These are phyloP conservation scores for Furcasterigmium sp. DNA, from an alignment of 2,329 filamentous ascomycete genomes.

Conservation along the genomic window DNA sequence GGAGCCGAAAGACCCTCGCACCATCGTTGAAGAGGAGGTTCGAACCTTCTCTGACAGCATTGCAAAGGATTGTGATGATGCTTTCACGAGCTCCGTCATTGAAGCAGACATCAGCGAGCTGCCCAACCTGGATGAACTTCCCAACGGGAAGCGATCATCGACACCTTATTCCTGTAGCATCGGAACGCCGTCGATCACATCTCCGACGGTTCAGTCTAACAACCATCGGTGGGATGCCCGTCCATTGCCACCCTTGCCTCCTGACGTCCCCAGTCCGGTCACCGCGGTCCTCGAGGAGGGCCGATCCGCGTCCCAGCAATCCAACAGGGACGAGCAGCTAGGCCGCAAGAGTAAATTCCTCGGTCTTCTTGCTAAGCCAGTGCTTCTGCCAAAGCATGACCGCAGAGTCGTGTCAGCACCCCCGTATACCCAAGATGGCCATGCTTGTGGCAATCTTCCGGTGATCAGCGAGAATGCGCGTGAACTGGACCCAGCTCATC, in stretches of 20 bases:
- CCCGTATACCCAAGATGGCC: slow-evolving; percentile 34
- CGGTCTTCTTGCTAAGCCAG: slow-evolving; percentile 19
- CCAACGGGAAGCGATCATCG: slow-evolving; percentile 24
- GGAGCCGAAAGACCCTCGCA: slow-evolving; percentile 9
- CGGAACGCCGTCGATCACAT: slow-evolving; percentile 21
- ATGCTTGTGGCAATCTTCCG: slow-evolving; percentile 34
- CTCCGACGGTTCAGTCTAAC: slow-evolving; percentile 19
- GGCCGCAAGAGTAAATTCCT: not conserved
- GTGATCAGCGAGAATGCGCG: slow-evolving; percentile 40
- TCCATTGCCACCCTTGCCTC: slow-evolving; percentile 46
- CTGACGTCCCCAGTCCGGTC: slow-evolving; percentile 5
- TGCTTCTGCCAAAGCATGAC: slow-evolving; percentile 29
- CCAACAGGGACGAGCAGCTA: not conserved
- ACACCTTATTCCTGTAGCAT: slow-evolving; percentile 38
- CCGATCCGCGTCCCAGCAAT: not conserved
- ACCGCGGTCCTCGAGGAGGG: not conserved
- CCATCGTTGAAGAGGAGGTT: slow-evolving; percentile 64
- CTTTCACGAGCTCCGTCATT: slow-evolving; percentile 67
- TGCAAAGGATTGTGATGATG: slow-evolving; percentile 80
- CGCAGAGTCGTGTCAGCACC: slow-evolving; percentile 48
- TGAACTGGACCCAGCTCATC: slow-evolving; percentile 1
- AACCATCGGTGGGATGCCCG: slow-evolving; percentile 35
- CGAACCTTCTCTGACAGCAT: slow-evolving; percentile 80
- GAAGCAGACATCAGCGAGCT: slow-evolving; percentile 24
- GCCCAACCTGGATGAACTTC: slow-evolving; percentile 23